phyloP scores from a whole-genome alignment of 1,284 basidiomycete species.

The Singerocomus inundabilis region DNA sequence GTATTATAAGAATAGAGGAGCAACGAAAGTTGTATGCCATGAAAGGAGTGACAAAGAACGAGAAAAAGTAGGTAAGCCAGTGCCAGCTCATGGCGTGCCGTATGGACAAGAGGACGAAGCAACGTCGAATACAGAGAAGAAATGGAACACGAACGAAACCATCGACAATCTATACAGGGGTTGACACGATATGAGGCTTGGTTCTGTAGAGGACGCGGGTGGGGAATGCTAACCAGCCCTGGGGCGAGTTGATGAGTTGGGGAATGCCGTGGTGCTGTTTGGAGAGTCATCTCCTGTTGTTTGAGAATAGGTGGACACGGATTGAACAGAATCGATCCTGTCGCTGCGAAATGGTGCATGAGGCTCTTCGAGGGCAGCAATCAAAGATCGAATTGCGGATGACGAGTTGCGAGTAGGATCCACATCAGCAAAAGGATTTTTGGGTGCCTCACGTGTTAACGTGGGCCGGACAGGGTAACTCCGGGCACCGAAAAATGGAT shows the following conservation, averaged over 20 bases:
- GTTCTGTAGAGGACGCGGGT: background rate
- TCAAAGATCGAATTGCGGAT: constrained; percentile 49
- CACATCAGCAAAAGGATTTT: constrained; percentile 39
- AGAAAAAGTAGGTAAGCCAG: constrained; percentile 13
- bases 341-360: constrained; percentile 42
- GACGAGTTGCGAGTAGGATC: constrained; percentile 6
- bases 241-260: constrained; percentile 25
- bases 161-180: constrained; percentile 14
- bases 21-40: constrained; percentile 6
- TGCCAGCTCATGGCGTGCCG: constrained; percentile 20
- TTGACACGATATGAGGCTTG: background rate
- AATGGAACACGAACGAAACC: constrained; percentile 8
- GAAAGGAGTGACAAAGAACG: constrained; percentile 22
- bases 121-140: constrained; percentile 9
- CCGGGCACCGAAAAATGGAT: constrained; percentile 65
- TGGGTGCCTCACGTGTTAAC: constrained; percentile 29
- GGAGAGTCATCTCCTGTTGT: constrained; percentile 27
- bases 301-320: constrained; percentile 32
- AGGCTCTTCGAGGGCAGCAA: constrained; percentile 57
- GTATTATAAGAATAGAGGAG: constrained; percentile 9
- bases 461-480: constrained; percentile 27
- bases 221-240: constrained; percentile 10
- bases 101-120: constrained; percentile 2
- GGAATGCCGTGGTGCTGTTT: constrained; percentile 30
- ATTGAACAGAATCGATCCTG: constrained; percentile 50